Conservation (phyloP, 1,284 basidiomycete species). For the Pterulicium gracile region DNA sequence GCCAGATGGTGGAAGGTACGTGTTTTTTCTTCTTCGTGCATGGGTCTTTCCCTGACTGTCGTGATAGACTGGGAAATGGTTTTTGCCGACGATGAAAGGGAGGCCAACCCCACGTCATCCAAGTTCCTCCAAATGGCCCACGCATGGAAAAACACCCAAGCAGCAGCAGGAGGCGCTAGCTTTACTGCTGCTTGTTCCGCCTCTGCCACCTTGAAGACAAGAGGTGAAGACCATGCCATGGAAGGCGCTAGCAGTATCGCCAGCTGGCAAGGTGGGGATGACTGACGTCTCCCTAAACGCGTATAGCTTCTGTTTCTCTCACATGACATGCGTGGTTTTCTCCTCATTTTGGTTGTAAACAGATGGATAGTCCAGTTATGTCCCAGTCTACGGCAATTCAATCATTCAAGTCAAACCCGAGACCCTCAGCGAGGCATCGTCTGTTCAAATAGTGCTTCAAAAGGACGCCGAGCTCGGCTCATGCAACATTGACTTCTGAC, state of each 20-base stretch:
- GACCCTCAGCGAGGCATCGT: too few species aligned
- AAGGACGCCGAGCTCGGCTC: too few species aligned
- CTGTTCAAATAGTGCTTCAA: too few species aligned
- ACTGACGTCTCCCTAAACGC: too few species aligned
- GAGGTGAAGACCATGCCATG: conserved; percentile 12
- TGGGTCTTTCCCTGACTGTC: conserved; percentile 5
- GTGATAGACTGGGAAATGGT: conserved; percentile 82
- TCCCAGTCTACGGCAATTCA: too few species aligned
- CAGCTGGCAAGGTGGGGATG: conserved; percentile 27
- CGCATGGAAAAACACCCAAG: conserved; percentile 64
- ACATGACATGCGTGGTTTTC: too few species aligned
- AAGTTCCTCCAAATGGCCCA: conserved; percentile 92
- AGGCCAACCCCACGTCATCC: conserved; percentile 85
- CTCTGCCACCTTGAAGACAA: conserved; percentile 5
- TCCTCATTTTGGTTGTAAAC: too few species aligned
- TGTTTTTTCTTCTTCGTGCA: conserved; percentile 9
- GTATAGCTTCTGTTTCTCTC: too few species aligned
- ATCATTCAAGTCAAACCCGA: too few species aligned
- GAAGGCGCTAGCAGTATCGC: conserved; percentile 29
- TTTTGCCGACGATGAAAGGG: conserved; percentile 90
- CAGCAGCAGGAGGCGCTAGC: conserved; percentile 23
- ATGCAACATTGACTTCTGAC: neutral
- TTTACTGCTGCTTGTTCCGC: conserved; percentile 28
- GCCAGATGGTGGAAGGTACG: conserved; percentile 79
- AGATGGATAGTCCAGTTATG: too few species aligned